A percentile compares a stretch with the other conserved stretches of the same genome.
phyloP scores from a whole-genome alignment of 768 basidiomycete genomes.

The Imleria badia region DNA sequence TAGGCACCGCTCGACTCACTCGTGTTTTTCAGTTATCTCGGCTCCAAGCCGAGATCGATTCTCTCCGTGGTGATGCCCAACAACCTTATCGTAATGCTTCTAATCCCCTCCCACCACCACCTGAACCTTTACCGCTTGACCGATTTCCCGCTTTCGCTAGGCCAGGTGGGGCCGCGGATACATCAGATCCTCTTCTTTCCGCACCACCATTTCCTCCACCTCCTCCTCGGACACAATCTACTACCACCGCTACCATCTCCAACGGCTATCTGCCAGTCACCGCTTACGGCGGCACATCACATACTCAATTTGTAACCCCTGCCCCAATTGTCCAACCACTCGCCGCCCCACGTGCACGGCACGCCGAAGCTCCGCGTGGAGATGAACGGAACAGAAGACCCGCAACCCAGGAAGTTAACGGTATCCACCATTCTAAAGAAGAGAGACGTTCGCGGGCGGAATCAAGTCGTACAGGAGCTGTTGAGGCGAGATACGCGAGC shows the following conservation, averaged over 20 bases:
- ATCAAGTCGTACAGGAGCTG: constrained; percentile 9
- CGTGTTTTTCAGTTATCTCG: constrained; percentile 30
- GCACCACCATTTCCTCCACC: constrained; percentile 30
- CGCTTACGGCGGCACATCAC: constrained; percentile 10
- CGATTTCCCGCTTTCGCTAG: constrained; percentile 43
- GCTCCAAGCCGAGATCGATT: constrained; percentile 38
- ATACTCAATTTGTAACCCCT: constrained; percentile 15
- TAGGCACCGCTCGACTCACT: constrained; percentile 18
- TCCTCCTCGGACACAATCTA: constrained; percentile 20
- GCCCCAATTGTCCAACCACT: constrained; percentile 15
- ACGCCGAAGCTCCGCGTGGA: constrained; percentile 18
- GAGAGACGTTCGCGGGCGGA: constrained; percentile 13
- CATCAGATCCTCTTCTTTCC: constrained; percentile 18
- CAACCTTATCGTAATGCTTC: constrained; percentile 31
- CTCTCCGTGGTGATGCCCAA: constrained; percentile 33
- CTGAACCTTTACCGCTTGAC: constrained; percentile 49
- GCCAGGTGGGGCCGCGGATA: constrained; percentile 25
- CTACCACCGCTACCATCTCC: constrained; percentile 1
- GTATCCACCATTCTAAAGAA: constrained; percentile 9
- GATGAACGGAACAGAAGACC: constrained; percentile 23
- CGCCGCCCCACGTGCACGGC: constrained; percentile 22
- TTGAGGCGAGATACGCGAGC: constrained; percentile 6
- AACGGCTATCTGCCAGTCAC: constrained; percentile 14
- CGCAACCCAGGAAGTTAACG: constrained; percentile 15
- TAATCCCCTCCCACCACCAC: constrained; percentile 59